Conservation (phyloP, 352 stramenopile genomes). For the Phytophthora chlamydospora region DNA sequence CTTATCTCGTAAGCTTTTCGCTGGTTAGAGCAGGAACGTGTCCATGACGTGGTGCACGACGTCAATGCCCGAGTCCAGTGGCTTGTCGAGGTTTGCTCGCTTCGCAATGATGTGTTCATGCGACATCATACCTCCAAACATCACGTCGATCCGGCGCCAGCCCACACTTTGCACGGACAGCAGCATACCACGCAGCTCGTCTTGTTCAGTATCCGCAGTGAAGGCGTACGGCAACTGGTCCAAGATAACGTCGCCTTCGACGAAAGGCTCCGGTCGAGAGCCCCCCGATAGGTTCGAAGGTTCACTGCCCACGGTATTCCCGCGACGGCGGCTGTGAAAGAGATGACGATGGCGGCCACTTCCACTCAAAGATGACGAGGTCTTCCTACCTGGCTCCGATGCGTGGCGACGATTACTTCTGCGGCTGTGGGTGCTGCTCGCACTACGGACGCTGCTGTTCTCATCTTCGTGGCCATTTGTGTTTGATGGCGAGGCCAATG, state of each 20-base stretch:
- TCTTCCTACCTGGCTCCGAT: constrained; percentile 29
- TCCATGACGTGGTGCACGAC: constrained; percentile 82
- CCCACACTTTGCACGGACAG: constrained; percentile 74
- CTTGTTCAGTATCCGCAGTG: constrained; percentile 57
- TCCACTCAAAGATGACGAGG: constrained; percentile 16
- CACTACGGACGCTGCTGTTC: constrained; percentile 12
- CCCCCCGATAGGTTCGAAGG: constrained; percentile 22
- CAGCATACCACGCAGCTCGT: constrained; percentile 78
- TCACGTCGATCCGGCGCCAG: constrained; percentile 74
- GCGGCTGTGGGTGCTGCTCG: constrained; percentile 24
- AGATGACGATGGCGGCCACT: constrained; percentile 17
- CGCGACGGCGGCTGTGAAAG: constrained; percentile 26
- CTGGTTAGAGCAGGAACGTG: constrained; percentile 57
- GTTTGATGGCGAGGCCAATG: constrained; percentile 31
- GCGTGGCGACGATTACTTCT: constrained; percentile 17
- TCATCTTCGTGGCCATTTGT: constrained; percentile 23
- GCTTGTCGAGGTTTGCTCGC: constrained; percentile 60
- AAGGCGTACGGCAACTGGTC: constrained; percentile 76
- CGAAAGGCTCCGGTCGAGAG: constrained; percentile 56
- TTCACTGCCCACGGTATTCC: constrained; percentile 29
- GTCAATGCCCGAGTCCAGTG: constrained; percentile 66
- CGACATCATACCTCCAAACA: constrained; percentile 72
- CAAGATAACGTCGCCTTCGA: constrained; percentile 61
- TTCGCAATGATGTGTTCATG: constrained; percentile 88
- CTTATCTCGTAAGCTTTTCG: no score